phyloP scores from a whole-genome alignment of 2,329 filamentous ascomycete species.

The Trichoderma polysporum region DNA sequence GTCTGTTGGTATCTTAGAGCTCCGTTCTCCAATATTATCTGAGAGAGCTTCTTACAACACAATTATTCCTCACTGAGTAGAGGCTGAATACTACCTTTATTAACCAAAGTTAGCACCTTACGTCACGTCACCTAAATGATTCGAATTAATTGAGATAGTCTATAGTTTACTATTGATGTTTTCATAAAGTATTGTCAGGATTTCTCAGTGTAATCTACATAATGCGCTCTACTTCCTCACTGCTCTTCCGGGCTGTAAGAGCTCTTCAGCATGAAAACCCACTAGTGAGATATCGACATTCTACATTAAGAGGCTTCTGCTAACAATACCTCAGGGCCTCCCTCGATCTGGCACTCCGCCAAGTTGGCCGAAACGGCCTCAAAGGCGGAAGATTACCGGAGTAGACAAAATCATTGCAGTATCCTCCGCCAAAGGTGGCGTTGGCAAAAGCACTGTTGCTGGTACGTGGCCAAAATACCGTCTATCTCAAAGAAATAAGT shows the following conservation, averaged over 20 bases:
- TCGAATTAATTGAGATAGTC: not conserved
- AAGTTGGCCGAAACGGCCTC: constrained; percentile 69
- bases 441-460: constrained; percentile 92
- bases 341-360: constrained; percentile 67
- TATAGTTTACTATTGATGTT: not conserved
- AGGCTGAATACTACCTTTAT: too few species aligned
- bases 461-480: constrained; percentile 47
- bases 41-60: not conserved
- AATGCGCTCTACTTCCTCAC: constrained; percentile 41
- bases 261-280: constrained; percentile 75
- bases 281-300: constrained; percentile 54
- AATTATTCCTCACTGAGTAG: not conserved
- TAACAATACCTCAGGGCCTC: constrained; percentile 62
- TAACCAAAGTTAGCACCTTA: not conserved
- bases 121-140: not conserved
- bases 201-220: not conserved
- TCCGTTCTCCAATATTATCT: not conserved
- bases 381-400: constrained; percentile 75
- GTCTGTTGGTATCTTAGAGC: not conserved
- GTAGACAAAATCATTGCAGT: constrained; percentile 95
- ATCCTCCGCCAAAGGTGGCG: constrained; percentile 95
- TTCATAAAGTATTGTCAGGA: not conserved
- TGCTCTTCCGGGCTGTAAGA: constrained; percentile 37
- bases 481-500: not conserved
- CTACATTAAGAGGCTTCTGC: not conserved